Conservation (phyloP, 129 eudicot species). For the Sambucus nigra region DNA sequence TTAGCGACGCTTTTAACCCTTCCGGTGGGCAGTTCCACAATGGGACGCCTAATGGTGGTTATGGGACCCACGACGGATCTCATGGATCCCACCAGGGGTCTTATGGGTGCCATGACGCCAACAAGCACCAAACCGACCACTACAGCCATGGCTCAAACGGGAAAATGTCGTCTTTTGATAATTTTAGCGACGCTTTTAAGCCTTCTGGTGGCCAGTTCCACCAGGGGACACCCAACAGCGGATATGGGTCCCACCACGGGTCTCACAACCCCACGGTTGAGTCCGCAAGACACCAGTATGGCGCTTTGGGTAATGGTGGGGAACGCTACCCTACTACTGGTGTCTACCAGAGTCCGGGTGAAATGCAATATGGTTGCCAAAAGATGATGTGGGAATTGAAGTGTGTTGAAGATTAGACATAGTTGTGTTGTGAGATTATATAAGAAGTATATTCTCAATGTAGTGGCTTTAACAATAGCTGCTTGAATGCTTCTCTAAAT, state of each 20-base stretch:
- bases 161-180: not conserved
- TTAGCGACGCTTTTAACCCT: not conserved
- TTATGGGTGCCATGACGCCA: too few species aligned
- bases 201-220: not conserved
- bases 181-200: not conserved
- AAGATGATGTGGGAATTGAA: slow-evolving; percentile 28
- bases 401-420: slow-evolving; percentile 27
- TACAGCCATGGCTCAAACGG: slow-evolving; percentile 17
- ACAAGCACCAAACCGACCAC: slow-evolving; percentile 10
- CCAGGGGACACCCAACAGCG: slow-evolving; percentile 2
- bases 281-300: slow-evolving; percentile 11
- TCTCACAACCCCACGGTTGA: too few species aligned
- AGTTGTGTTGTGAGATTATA: not conserved
- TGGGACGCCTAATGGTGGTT: not conserved
- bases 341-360: not conserved
- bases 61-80: too few species aligned
- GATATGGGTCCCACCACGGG: slow-evolving; percentile 22
- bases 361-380: slow-evolving; percentile 21
- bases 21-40: slow-evolving; percentile 7
- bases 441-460: slow-evolving; percentile 15
- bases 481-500: slow-evolving; percentile 20
- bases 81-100: too few species aligned
- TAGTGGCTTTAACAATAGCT: slow-evolving; percentile 7
- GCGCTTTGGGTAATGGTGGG: slow-evolving; percentile 13
- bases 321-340: too few species aligned